These are phyloP conservation scores for Sarcocystis neurona DNA, from an alignment of 169 alveolate species.

Conservation along the genomic window DNA sequence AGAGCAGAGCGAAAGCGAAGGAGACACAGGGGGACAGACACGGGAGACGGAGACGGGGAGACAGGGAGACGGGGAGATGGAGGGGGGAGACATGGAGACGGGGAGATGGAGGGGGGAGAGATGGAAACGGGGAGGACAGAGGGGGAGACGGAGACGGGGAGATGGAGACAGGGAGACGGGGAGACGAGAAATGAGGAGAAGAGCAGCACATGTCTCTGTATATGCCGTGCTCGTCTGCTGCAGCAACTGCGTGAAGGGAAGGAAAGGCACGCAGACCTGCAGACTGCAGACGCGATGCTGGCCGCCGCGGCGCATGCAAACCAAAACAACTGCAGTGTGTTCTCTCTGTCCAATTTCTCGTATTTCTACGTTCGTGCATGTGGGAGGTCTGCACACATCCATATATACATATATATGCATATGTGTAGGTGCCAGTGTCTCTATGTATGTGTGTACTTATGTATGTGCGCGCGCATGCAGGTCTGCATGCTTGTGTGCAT, in stretches of 20 bases:
- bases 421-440: not conserved
- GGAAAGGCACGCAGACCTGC: not conserved
- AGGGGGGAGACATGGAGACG: not conserved
- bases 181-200: not conserved
- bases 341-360: not conserved
- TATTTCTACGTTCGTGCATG: not conserved
- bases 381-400: no score
- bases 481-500: not conserved
- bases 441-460: not conserved
- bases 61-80: not conserved
- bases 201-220: not conserved
- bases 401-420: not conserved
- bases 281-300: not conserved
- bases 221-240: no score
- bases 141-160: not conserved
- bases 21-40: not conserved
- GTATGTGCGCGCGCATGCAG: not conserved
- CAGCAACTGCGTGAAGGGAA: no score
- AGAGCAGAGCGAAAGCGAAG: not conserved
- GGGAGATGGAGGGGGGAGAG: not conserved
- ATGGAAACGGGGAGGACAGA: not conserved
- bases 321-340: no score
- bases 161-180: not conserved
- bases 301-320: not conserved
- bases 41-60: not conserved